These are phyloP conservation scores for Physcia stellaris DNA, from an alignment of 495 filamentous ascomycete genomes.

Conservation along the genomic window DNA sequence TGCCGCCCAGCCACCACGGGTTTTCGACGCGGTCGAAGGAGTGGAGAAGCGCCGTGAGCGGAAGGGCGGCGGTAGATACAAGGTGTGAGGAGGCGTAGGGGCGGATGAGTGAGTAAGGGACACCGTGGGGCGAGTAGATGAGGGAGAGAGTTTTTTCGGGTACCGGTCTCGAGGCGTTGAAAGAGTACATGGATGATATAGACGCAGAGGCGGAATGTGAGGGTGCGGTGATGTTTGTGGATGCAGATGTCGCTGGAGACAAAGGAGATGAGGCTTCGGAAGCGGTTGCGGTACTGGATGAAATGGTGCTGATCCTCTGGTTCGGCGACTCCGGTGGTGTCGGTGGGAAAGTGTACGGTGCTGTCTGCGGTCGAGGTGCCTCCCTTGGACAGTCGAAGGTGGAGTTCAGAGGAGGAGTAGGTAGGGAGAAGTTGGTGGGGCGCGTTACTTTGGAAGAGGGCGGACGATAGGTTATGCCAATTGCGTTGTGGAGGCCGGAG, in stretches of 20 bases:
- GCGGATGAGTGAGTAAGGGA: conserved; percentile 31
- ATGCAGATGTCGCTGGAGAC: conserved; percentile 4
- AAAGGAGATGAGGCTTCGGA: conserved; percentile 7
- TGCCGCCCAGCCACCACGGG: conserved; percentile 53
- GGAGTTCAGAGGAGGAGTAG: conserved; percentile 13
- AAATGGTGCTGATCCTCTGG: neutral
- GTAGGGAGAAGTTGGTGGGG: conserved; percentile 12
- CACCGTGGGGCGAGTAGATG: conserved; percentile 49
- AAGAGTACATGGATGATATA: conserved; percentile 14
- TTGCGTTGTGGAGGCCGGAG: conserved; percentile 46
- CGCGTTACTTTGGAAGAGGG: conserved; percentile 21
- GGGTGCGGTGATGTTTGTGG: conserved; percentile 4
- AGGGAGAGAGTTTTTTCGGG: conserved; percentile 32
- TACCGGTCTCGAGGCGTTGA: neutral
- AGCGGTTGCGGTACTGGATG: conserved; percentile 3
- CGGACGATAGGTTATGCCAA: conserved; percentile 57
- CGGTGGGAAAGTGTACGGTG: conserved; percentile 3
- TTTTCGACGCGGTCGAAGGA: conserved; percentile 45
- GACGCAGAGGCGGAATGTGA: conserved; percentile 17
- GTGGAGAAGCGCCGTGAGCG: conserved; percentile 49
- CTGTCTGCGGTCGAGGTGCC: conserved; percentile 1
- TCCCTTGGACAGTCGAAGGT: no score
- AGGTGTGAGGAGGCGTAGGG: conserved; percentile 44
- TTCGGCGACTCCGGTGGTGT: conserved; percentile 16
- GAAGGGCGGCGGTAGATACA: conserved; percentile 39